phyloP scores from a whole-genome alignment of 495 filamentous ascomycete species.

The Bathelium albidoporum region DNA sequence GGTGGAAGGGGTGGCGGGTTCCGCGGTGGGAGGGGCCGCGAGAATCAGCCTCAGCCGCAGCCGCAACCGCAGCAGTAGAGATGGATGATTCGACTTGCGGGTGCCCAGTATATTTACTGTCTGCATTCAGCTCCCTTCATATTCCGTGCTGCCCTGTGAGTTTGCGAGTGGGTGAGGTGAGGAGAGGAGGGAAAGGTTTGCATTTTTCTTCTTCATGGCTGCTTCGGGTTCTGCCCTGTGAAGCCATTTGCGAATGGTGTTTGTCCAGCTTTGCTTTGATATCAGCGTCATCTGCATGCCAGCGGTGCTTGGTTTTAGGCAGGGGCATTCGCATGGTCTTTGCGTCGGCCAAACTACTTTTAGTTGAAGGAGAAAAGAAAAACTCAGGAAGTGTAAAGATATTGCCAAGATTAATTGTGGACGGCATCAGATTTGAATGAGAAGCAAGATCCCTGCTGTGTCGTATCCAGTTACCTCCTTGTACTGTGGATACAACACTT shows the following conservation, averaged over 20 bases:
- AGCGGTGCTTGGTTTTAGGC: not conserved
- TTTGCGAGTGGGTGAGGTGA: not conserved
- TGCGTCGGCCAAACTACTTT: not conserved
- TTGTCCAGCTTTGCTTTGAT: conserved; percentile 1
- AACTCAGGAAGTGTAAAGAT: not conserved
- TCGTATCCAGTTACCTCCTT: too few species aligned
- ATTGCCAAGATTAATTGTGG: not conserved
- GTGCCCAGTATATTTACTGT: too few species aligned
- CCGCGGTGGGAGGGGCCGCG: conserved; percentile 1
- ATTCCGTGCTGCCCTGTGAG: not conserved
- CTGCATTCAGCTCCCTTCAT: not conserved
- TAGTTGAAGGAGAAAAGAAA: not conserved
- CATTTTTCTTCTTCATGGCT: not conserved
- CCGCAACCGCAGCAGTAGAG: too few species aligned
- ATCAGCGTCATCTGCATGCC: conserved; percentile 5
- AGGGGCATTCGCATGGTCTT: conserved; percentile 3
- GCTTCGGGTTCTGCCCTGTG: not conserved
- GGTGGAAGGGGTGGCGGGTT: conserved; percentile 15
- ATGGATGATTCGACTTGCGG: not conserved
- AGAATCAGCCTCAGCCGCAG: not conserved
- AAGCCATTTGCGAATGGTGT: not conserved
- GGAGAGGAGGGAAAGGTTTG: not conserved
- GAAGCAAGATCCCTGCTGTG: not conserved
- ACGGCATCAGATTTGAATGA: not conserved
- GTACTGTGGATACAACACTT: too few species aligned